phyloP scores from a whole-genome alignment of 768 basidiomycete genomes.

The Lactarius vividus region DNA sequence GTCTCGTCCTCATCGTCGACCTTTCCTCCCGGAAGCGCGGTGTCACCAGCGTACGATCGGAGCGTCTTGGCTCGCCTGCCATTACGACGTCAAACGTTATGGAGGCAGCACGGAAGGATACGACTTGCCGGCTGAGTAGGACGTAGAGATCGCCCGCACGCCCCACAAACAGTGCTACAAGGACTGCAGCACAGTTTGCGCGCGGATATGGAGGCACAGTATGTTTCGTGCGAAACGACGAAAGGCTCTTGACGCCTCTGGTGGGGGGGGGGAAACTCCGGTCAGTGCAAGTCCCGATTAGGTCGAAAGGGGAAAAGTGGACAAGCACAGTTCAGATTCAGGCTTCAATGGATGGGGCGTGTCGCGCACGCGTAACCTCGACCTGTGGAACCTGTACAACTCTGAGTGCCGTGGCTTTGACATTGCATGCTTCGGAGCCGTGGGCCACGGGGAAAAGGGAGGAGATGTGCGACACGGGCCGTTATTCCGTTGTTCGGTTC shows the following conservation, averaged over 20 bases:
- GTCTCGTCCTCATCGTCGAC: conserved; percentile 64
- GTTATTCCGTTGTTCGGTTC: neutral
- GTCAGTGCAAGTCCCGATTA: neutral
- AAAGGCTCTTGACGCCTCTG: conserved; percentile 24
- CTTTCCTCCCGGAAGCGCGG: conserved; percentile 84
- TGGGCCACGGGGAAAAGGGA: neutral
- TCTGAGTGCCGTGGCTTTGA: conserved; percentile 7
- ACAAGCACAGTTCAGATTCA: conserved; percentile 24
- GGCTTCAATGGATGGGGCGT: conserved; percentile 26
- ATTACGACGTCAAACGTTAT: neutral
- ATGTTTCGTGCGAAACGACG: conserved; percentile 22
- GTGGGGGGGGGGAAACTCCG: no score
- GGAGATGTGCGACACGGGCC: neutral
- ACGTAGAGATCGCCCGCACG: conserved; percentile 83
- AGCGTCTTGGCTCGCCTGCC: conserved; percentile 69
- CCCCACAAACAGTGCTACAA: conserved; percentile 84
- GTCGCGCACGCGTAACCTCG: conserved; percentile 21
- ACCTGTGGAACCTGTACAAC: conserved; percentile 29
- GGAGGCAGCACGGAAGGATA: neutral
- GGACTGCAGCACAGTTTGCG: conserved; percentile 66
- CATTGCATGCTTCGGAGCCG: no score
- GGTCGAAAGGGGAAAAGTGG: neutral
- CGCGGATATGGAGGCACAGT: conserved; percentile 45
- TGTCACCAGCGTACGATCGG: conserved; percentile 81
- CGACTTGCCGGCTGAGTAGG: conserved; percentile 68